Evolutionary conservation across 2,329 filamentous ascomycete species (phyloP).

Genomic region (Cercospora zeina): DNA sequence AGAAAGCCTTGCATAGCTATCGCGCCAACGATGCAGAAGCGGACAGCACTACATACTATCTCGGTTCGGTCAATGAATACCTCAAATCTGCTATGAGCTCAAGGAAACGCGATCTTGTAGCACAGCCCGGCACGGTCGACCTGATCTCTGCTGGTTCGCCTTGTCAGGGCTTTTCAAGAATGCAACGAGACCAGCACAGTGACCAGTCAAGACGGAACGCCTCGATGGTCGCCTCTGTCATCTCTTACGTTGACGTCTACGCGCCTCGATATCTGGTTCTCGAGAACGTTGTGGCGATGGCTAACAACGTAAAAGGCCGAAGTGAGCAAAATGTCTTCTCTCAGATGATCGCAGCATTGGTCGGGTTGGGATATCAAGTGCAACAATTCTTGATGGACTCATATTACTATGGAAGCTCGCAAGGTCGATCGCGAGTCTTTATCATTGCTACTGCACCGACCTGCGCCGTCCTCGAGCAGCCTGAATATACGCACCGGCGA

Average conservation of each 20-base stretch:
- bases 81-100: slow-evolving; percentile 59
- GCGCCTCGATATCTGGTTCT: slow-evolving; percentile 72
- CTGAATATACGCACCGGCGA: slow-evolving; percentile 64
- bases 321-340: slow-evolving; percentile 65
- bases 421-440: slow-evolving; percentile 68
- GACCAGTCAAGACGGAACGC: slow-evolving; percentile 65
- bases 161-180: slow-evolving; percentile 70
- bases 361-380: slow-evolving; percentile 75
- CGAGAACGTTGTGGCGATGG: slow-evolving; percentile 73
- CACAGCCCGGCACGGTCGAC: slow-evolving; percentile 63
- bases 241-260: slow-evolving; percentile 72
- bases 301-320: slow-evolving; percentile 42
- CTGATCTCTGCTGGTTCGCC: slow-evolving; percentile 73
- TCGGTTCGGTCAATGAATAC: slow-evolving; percentile 72
- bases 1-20: slow-evolving; percentile 68
- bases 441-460: slow-evolving; percentile 70
- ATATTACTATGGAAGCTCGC: slow-evolving; percentile 66
- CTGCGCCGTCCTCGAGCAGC: slow-evolving; percentile 56
- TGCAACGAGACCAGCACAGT: slow-evolving; percentile 62
- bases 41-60: slow-evolving; percentile 56
- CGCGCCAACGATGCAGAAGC: slow-evolving; percentile 61
- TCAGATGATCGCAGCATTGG: slow-evolving; percentile 70
- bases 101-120: slow-evolving; percentile 47
- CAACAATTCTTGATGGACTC: slow-evolving; percentile 68
- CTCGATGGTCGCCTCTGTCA: slow-evolving; percentile 74